Evolutionary conservation across 495 filamentous ascomycete species (phyloP).

Genomic region (Hypoxylon intermedium): DNA sequence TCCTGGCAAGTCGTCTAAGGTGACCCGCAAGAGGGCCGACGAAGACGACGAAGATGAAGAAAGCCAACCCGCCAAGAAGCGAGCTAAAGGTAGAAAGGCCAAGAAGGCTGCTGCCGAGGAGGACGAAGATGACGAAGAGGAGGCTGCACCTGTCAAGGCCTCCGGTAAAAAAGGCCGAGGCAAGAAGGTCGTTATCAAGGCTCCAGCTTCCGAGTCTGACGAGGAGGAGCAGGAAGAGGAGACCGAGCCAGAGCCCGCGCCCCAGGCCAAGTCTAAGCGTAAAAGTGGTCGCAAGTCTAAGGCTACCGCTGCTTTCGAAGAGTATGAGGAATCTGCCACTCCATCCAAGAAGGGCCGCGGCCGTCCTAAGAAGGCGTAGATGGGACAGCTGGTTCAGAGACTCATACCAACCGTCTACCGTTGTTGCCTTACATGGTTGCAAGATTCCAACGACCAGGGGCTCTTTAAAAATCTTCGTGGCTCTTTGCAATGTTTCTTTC

Average conservation of each 20-base stretch:
- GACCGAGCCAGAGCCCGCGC: conserved; percentile 34
- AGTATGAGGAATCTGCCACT: too few species aligned
- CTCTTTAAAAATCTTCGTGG: too few species aligned
- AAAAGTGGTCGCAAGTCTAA: conserved; percentile 16
- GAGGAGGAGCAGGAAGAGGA: conserved; percentile 45
- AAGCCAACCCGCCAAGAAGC: conserved; percentile 33
- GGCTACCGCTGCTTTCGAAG: too few species aligned
- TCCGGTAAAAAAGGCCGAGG: conserved; percentile 42
- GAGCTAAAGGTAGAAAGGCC: conserved; percentile 22
- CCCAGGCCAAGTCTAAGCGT: conserved; percentile 25
- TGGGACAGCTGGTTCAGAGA: too few species aligned
- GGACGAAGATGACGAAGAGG: conserved; percentile 33
- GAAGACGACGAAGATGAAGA: conserved; percentile 42
- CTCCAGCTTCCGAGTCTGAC: conserved; percentile 30
- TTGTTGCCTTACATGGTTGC: too few species aligned
- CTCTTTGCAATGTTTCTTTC: too few species aligned
- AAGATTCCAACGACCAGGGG: too few species aligned
- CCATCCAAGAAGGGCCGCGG: too few species aligned
- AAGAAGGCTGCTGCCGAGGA: conserved; percentile 30
- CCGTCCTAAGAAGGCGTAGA: too few species aligned
- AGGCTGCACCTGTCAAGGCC: conserved; percentile 44
- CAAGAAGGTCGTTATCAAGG: conserved; percentile 39
- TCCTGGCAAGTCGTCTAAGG: too few species aligned
- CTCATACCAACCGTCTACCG: too few species aligned
- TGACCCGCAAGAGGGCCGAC: conserved; percentile 49